phyloP scores from a whole-genome alignment of 2,329 filamentous ascomycete genomes.

The Nemania sp. region DNA sequence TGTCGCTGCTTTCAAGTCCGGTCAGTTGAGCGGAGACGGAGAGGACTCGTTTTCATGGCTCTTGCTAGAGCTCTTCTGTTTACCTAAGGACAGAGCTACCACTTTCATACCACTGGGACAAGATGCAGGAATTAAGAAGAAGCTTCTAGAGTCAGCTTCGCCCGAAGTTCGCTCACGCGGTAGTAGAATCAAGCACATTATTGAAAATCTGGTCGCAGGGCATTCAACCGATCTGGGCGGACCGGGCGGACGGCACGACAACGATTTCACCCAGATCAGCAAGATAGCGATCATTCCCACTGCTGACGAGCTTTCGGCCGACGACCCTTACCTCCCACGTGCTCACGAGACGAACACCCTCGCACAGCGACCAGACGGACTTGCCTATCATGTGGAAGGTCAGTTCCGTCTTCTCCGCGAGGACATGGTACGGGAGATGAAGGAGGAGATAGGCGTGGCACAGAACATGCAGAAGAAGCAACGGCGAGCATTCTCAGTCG shows the following conservation, averaged over 20 bases:
- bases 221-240: neutral
- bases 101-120: conserved; percentile 1
- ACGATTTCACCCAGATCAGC: conserved; percentile 66
- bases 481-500: conserved; percentile 39
- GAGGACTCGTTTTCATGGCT: conserved; percentile 14
- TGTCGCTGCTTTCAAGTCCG: conserved; percentile 9
- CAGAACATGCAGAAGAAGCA: conserved; percentile 54
- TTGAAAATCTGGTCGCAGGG: conserved; percentile 32
- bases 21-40: neutral
- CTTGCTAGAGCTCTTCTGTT: conserved; percentile 4
- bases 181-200: conserved; percentile 45
- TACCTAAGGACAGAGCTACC: conserved; percentile 7
- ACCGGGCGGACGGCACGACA: conserved; percentile 74
- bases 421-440: conserved; percentile 69
- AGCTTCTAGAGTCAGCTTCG: neutral
- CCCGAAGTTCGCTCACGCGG: conserved; percentile 39
- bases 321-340: conserved; percentile 58
- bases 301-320: conserved; percentile 63
- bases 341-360: conserved; percentile 52
- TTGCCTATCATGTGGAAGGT: conserved; percentile 63
- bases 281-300: conserved; percentile 69
- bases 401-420: conserved; percentile 73
- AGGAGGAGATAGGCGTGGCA: conserved; percentile 51
- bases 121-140: conserved; percentile 2
- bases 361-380: conserved; percentile 44